These are phyloP conservation scores for Xerocomus spinulosus DNA, from an alignment of 768 basidiomycete genomes.

Conservation along the genomic window DNA sequence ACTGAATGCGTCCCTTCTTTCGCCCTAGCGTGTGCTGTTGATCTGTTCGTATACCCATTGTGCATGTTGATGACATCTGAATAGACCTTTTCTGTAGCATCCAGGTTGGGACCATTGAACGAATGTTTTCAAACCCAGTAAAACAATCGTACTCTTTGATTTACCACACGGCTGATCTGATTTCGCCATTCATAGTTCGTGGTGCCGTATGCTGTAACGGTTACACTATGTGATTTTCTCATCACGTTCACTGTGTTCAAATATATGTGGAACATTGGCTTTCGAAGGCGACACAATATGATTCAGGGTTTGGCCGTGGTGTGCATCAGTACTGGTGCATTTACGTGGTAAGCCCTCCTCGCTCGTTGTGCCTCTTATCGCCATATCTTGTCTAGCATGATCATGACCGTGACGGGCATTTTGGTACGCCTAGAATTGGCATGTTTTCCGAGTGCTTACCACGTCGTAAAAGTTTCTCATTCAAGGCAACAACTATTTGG, in stretches of 20 bases:
- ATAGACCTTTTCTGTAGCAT: not conserved
- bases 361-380: not conserved
- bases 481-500: not conserved
- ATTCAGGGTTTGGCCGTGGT: constrained; percentile 10
- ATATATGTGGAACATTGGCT: constrained; percentile 19
- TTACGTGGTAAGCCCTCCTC: constrained; percentile 6
- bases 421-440: not conserved
- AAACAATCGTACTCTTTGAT: not conserved
- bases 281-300: constrained; percentile 3
- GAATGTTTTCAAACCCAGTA: not conserved
- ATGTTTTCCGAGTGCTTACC: not conserved
- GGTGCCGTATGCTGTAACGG: not conserved
- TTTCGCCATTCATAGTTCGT: not conserved
- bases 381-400: not conserved
- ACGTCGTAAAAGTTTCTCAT: not conserved
- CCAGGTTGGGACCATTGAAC: constrained; percentile 1
- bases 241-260: constrained; percentile 5
- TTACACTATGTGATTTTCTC: not conserved
- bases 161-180: not conserved
- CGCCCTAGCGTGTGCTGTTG: not conserved
- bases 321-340: constrained; percentile 9
- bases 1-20: not conserved
- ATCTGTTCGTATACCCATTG: constrained; percentile 1
- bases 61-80: not conserved
- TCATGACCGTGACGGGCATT: not conserved